These are phyloP conservation scores for Fusarium sambucinum DNA, from an alignment of 2,329 filamentous ascomycete genomes.

Conservation along the genomic window DNA sequence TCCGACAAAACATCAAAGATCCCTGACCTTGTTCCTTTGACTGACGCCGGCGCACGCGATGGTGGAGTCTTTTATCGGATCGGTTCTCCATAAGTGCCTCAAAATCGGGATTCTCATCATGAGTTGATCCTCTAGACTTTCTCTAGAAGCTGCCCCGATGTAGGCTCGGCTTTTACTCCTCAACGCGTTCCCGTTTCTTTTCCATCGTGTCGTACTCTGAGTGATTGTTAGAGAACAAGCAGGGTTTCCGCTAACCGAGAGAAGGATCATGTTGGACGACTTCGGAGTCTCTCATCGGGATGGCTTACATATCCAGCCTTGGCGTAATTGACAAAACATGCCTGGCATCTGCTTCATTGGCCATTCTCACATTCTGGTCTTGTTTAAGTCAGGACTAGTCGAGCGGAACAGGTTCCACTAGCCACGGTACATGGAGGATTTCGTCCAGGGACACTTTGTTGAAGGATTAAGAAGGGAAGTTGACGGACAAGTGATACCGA, in stretches of 20 bases:
- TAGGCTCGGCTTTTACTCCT: constrained; percentile 5
- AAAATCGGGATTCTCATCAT: constrained; percentile 33
- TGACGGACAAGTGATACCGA: not conserved
- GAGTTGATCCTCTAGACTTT: constrained; percentile 17
- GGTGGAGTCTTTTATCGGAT: constrained; percentile 39
- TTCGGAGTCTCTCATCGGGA: constrained; percentile 27
- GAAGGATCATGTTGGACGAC: constrained; percentile 13
- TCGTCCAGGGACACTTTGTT: constrained; percentile 19
- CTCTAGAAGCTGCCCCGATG: constrained; percentile 30
- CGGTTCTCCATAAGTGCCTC: constrained; percentile 40
- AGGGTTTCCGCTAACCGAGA: constrained; percentile 15
- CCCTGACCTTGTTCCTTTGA: constrained; percentile 31
- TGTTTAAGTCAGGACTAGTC: constrained; percentile 11
- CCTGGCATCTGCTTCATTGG: constrained; percentile 10
- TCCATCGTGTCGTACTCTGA: constrained; percentile 3
- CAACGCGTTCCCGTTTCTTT: constrained; percentile 26
- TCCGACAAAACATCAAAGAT: constrained; percentile 16
- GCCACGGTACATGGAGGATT: constrained; percentile 4
- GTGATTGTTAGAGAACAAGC: not conserved
- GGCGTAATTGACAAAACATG: constrained; percentile 31
- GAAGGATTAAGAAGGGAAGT: not conserved
- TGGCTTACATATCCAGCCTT: constrained; percentile 35
- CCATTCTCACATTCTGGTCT: constrained; percentile 4
- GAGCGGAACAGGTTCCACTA: constrained; percentile 27
- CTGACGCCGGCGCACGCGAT: constrained; percentile 41